Evolutionary conservation across 2,329 filamentous ascomycete species (phyloP).

Genomic region (Sclerotinia sclerotiorum): DNA sequence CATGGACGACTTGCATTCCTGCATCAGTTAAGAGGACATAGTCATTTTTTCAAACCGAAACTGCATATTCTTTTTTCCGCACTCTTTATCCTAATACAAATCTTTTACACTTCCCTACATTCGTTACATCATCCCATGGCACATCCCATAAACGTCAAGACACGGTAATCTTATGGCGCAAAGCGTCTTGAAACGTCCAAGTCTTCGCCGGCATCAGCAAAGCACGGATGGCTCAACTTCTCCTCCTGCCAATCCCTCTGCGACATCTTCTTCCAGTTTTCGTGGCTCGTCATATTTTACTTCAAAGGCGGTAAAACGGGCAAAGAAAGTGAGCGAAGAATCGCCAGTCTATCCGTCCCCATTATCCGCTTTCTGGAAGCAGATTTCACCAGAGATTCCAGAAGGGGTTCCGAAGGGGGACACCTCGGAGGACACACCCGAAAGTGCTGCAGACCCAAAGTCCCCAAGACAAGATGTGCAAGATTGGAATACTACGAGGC

Average conservation of each 20-base stretch:
- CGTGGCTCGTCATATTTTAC: slow-evolving; percentile 16
- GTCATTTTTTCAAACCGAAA: neutral
- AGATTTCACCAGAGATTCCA: neutral
- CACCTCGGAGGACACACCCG: neutral
- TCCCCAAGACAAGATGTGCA: slow-evolving; percentile 7
- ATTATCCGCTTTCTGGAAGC: slow-evolving; percentile 10
- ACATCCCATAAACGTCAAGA: neutral
- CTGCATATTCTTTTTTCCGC: neutral
- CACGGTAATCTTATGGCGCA: neutral
- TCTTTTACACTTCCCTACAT: neutral
- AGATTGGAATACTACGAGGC: slow-evolving; percentile 22
- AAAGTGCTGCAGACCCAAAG: neutral
- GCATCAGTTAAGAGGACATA: neutral
- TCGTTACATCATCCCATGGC: neutral
- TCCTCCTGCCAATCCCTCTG: neutral
- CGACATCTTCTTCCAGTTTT: slow-evolving; percentile 1
- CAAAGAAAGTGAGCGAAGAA: slow-evolving; percentile 5
- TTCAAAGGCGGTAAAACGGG: slow-evolving; percentile 4
- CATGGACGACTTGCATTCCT: neutral
- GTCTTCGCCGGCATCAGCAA: neutral
- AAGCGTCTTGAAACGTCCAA: slow-evolving; percentile 18
- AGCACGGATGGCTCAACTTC: slow-evolving; percentile 14
- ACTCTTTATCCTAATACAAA: neutral
- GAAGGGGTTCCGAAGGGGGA: neutral
- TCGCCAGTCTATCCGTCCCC: slow-evolving; percentile 6